These are phyloP conservation scores for Globisporangium paddicum DNA, from an alignment of 352 stramenopile species.

Conservation along the genomic window DNA sequence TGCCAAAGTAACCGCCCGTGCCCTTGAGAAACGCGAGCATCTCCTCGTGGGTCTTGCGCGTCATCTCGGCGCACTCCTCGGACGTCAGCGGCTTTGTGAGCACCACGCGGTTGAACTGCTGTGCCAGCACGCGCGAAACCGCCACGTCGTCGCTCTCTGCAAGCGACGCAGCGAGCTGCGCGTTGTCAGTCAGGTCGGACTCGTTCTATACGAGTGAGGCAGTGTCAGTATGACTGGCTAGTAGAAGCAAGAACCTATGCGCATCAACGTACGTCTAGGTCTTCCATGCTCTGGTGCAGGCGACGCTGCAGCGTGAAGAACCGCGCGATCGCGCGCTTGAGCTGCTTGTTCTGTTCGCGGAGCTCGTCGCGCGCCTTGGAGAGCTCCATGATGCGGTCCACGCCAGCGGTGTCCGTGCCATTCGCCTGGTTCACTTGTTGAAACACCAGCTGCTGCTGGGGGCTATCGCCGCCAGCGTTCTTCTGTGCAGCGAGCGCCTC, in stretches of 20 bases:
- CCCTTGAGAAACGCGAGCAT: conserved; percentile 45
- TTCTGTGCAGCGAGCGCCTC: conserved; percentile 27
- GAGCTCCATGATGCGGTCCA: conserved; percentile 16
- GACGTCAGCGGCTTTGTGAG: conserved; percentile 29
- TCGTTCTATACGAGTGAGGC: conserved; percentile 2
- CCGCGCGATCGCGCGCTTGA: conserved; percentile 30
- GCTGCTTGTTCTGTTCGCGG: conserved; percentile 41
- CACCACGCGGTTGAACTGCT: conserved; percentile 43
- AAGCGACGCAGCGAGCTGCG: not conserved
- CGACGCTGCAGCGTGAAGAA: conserved; percentile 41
- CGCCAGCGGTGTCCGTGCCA: not conserved
- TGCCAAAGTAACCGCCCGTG: conserved; percentile 15
- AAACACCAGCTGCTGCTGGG: not conserved
- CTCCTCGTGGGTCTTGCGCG: conserved; percentile 29
- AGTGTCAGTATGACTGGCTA: not conserved
- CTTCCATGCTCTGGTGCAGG: conserved; percentile 20
- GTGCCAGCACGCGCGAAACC: conserved; percentile 15
- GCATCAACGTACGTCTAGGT: conserved; percentile 1
- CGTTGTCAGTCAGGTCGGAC: not conserved
- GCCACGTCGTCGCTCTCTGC: not conserved
- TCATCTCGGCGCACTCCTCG: conserved; percentile 39
- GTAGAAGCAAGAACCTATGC: not conserved
- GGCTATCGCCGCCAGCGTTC: conserved; percentile 5
- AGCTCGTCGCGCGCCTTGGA: conserved; percentile 27
- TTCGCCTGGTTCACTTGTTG: not conserved